Conservation (phyloP, 257 asterid genomes). For the Solanum paucissectum region DNA sequence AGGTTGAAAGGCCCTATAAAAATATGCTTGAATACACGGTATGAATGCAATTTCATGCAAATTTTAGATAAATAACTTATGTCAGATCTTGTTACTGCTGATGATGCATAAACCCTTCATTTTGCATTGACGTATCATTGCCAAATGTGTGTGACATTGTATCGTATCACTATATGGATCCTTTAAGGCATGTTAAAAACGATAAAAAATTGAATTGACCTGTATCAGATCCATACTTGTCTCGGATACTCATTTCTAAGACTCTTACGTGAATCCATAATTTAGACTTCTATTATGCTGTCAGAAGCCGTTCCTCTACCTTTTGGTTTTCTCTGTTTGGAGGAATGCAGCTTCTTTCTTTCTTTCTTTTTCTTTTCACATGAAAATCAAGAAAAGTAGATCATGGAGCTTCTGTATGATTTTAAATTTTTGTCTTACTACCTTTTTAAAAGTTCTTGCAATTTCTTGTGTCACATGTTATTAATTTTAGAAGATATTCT, state of each 20-base stretch:
- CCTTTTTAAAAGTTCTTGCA: background rate
- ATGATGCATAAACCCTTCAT: background rate
- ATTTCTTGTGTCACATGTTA: background rate
- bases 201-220: background rate
- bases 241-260: background rate
- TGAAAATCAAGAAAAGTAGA: background rate
- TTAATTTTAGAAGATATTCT: background rate
- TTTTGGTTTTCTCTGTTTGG: background rate
- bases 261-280: background rate
- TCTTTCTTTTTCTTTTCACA: background rate
- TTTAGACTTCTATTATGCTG: background rate
- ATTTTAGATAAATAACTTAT: background rate
- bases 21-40: constrained; percentile 99
- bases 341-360: background rate
- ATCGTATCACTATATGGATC: background rate
- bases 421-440: background rate
- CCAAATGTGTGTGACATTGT: background rate
- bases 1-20: constrained; percentile 95
- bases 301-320: background rate
- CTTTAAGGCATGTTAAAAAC: background rate
- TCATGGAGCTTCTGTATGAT: background rate
- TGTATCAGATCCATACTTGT: background rate
- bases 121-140: background rate
- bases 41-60: constrained; percentile 8
- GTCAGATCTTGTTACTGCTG: background rate